Base-by-base conservation (phyloP, 2,329 filamentous ascomycete genomes). In the Paraconiothyrium sp. region DNA sequence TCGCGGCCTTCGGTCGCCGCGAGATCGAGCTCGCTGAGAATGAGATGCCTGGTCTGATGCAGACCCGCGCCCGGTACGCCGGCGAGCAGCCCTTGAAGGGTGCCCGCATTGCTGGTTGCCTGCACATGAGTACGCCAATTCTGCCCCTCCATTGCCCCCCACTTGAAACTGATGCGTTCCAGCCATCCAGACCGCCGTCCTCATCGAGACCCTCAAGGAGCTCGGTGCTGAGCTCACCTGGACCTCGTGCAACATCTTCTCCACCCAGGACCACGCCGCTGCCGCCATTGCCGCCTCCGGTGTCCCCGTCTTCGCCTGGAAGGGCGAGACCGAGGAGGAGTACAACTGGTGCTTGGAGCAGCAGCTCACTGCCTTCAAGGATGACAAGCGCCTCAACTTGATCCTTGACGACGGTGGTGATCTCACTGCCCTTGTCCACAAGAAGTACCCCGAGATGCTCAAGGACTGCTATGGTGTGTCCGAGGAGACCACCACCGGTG, bases 191-290 rank as follows among this genome's bases (percentile, higher is more conserved):
- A 99, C 95, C 70, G 95, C 95, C 75, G 95, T 99, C 79, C 90
- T 99, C 78, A 99, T 99, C 83, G 95, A 99, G 90, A 99, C 95
- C 71, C 90, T 99, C 80, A 92, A 88, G 77, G 86, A 90, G 73
- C 93, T 99, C 77, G 95, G 95, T 85, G 95, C 95, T 77, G 95
- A 98, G 89, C 92, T 98, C 76, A 99, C 95, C 80, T 98, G 95
- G 95, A 92, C 94, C 65, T 95, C 92, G 75, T 99, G 95, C 91
- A 98, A 99, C 89, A 98, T 99, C 84, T 99, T 97, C 91, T 95
- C 92, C 81, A 98, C 94, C 75, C 94, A 97, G 84, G 95, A 98
- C 85, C 94, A 98, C 85, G 95, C 95, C 76, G 95, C 95, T 58
- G 94, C 95, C 71, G 95, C 95, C 81, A 97, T 99, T 84, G 95